Percentiles rank a stretch among this genome's conserved stretches.
phyloP scores from a whole-genome alignment of 2,329 filamentous ascomycete species.

The Alternaria rosae region DNA sequence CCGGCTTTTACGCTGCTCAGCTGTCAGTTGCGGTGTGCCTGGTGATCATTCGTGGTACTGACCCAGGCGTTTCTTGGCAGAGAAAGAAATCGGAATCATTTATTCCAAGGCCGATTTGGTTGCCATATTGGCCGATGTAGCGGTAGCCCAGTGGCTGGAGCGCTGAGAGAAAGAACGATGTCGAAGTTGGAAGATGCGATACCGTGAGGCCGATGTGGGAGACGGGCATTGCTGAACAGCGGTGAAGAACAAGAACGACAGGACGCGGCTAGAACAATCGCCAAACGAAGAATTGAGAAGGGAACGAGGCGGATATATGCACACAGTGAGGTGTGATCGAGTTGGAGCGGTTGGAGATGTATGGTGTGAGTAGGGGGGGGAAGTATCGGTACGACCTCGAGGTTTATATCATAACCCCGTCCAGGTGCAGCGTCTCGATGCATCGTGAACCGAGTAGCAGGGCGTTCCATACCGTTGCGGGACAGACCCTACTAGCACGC shows the following conservation, averaged over 20 bases:
- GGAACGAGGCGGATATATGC: slow-evolving; percentile 14
- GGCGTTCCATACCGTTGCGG: slow-evolving; percentile 43
- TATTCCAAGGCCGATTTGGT: slow-evolving; percentile 68
- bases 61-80: slow-evolving; percentile 67
- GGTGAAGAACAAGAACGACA: slow-evolving; percentile 18
- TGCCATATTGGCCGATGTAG: slow-evolving; percentile 69
- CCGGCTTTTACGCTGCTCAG: slow-evolving; percentile 56
- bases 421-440: slow-evolving; percentile 32
- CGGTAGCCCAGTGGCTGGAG: slow-evolving; percentile 79
- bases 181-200: slow-evolving; percentile 77
- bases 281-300: slow-evolving; percentile 8
- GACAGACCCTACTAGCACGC: slow-evolving; percentile 41
- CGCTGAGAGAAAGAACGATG: slow-evolving; percentile 83
- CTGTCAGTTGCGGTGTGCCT: slow-evolving; percentile 31
- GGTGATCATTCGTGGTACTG: slow-evolving; percentile 35
- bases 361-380: slow-evolving; percentile 16
- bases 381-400: slow-evolving; percentile 31
- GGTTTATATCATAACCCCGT: slow-evolving; percentile 45
- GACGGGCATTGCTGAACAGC: slow-evolving; percentile 61
- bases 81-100: slow-evolving; percentile 70
- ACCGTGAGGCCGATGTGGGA: slow-evolving; percentile 73
- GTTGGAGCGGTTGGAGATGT: slow-evolving; percentile 16
- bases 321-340: slow-evolving; percentile 21
- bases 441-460: slow-evolving; percentile 35
- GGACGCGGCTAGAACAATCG: slow-evolving; percentile 25